Conservation (phyloP, 352 stramenopile species). For the Nothophytophthora sp. region DNA sequence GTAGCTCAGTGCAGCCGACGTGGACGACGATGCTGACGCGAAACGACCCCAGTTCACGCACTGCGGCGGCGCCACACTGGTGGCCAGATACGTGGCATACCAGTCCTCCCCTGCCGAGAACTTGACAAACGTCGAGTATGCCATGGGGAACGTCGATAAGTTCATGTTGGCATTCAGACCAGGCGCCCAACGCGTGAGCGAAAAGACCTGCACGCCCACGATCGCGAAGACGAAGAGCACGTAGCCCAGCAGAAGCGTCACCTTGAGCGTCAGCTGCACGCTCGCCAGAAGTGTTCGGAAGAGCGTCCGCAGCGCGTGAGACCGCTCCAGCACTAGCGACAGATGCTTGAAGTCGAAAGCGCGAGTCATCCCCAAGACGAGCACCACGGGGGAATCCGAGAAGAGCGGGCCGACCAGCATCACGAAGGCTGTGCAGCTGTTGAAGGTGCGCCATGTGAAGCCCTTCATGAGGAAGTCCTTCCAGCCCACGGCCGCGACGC, state of each 20-base stretch:
- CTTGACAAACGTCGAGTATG: conserved; percentile 77
- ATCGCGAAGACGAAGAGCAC: conserved; percentile 85
- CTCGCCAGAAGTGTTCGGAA: conserved; percentile 76
- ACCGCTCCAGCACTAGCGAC: conserved; percentile 71
- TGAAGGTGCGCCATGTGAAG: conserved; percentile 79
- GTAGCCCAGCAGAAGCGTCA: conserved; percentile 80
- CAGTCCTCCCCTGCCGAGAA: conserved; percentile 85
- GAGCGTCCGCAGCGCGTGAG: conserved; percentile 65
- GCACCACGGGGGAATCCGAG: conserved; percentile 55
- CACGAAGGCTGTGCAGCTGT: conserved; percentile 72
- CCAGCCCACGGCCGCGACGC: conserved; percentile 74
- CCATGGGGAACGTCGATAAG: conserved; percentile 75
- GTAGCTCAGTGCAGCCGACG: conserved; percentile 10
- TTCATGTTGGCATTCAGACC: conserved; percentile 76
- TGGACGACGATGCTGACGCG: neutral
- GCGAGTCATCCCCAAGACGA: conserved; percentile 77
- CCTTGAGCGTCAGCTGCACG: conserved; percentile 72
- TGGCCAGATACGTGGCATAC: conserved; percentile 79
- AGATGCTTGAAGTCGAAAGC: conserved; percentile 88
- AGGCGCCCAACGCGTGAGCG: conserved; percentile 75
- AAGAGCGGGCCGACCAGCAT: conserved; percentile 75
- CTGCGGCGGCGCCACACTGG: conserved; percentile 54
- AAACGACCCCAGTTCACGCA: conserved; percentile 54
- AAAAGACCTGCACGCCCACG: conserved; percentile 82
- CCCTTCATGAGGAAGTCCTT: conserved; percentile 85